Evolutionary conservation across 106 monocot species (phyloP).

Genomic region (Chionographis japonica): DNA sequence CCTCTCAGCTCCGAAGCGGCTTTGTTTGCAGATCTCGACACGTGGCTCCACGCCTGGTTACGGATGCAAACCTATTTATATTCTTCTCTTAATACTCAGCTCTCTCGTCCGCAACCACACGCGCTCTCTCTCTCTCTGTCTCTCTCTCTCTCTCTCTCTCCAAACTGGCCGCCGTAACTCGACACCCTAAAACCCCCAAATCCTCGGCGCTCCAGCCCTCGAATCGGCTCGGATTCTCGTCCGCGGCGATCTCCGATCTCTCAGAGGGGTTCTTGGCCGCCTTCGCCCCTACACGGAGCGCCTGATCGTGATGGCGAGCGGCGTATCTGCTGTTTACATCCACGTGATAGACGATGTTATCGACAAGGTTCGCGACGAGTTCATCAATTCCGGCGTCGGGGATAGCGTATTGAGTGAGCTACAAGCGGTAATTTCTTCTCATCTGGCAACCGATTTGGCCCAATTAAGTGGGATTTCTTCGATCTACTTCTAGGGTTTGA

Average conservation of each 20-base stretch:
- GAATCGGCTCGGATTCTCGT: not conserved
- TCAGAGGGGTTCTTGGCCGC: not conserved
- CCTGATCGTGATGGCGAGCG: constrained; percentile 29
- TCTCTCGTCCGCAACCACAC: constrained; percentile 23
- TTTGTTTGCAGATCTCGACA: constrained; percentile 11
- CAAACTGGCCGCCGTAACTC: constrained; percentile 6
- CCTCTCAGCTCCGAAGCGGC: too few relatives aligned
- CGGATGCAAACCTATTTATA: constrained; percentile 95
- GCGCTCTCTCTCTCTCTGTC: not conserved
- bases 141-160: constrained; percentile 10
- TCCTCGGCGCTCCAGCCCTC: not conserved
- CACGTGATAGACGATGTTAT: constrained; percentile 89
- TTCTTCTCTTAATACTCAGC: constrained; percentile 42
- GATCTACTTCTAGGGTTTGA: constrained; percentile 6
- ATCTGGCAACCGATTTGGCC: not conserved
- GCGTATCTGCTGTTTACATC: constrained; percentile 72
- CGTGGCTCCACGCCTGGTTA: constrained; percentile 26
- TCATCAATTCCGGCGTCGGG: constrained; percentile 57
- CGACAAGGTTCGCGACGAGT: constrained; percentile 80
- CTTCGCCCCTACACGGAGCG: not conserved
- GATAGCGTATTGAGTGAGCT: constrained; percentile 72
- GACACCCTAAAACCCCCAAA: constrained; percentile 20
- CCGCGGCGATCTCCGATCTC: not conserved
- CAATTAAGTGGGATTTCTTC: not conserved
- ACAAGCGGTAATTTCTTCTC: constrained; percentile 61